phyloP scores from a whole-genome alignment of 2,329 filamentous ascomycete genomes.

The Hypoxylon sp. region DNA sequence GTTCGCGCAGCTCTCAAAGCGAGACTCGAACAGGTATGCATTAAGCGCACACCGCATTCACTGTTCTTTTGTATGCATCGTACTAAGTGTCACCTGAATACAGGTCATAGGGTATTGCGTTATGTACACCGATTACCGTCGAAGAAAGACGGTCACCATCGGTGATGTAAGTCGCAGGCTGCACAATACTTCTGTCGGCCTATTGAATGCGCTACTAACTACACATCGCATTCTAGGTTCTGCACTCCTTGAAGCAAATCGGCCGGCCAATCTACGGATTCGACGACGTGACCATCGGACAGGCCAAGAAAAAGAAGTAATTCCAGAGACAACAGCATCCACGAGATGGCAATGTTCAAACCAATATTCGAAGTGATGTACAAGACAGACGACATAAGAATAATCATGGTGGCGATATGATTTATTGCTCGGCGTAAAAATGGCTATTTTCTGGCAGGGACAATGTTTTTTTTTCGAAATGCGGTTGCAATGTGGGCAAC shows the following conservation, averaged over 20 bases:
- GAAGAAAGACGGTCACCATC: slow-evolving; percentile 74
- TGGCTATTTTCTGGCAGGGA: background rate
- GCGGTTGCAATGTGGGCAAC: background rate
- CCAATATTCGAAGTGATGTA: background rate
- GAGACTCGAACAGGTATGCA: slow-evolving; percentile 64
- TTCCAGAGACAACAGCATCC: background rate
- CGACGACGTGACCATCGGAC: slow-evolving; percentile 56
- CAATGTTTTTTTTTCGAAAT: background rate
- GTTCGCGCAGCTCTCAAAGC: slow-evolving; percentile 66
- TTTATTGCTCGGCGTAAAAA: background rate
- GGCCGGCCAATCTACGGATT: slow-evolving; percentile 72
- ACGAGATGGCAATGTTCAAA: background rate
- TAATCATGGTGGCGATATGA: background rate
- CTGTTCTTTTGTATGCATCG: background rate
- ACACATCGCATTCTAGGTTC: slow-evolving; percentile 61
- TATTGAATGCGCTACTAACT: background rate
- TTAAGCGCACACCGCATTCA: slow-evolving; percentile 30
- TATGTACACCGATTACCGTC: slow-evolving; percentile 66
- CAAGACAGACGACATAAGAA: background rate
- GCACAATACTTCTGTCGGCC: slow-evolving; percentile 5
- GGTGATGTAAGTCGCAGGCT: slow-evolving; percentile 66
- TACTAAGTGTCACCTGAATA: slow-evolving; percentile 7
- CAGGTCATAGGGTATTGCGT: slow-evolving; percentile 69
- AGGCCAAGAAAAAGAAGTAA: slow-evolving; percentile 3
- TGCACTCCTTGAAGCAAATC: slow-evolving; percentile 64